Evolutionary conservation across 2,329 filamentous ascomycete species (phyloP), one percentile per base, ranked within the genome.

Genomic region (Didymella pinodella): DNA sequence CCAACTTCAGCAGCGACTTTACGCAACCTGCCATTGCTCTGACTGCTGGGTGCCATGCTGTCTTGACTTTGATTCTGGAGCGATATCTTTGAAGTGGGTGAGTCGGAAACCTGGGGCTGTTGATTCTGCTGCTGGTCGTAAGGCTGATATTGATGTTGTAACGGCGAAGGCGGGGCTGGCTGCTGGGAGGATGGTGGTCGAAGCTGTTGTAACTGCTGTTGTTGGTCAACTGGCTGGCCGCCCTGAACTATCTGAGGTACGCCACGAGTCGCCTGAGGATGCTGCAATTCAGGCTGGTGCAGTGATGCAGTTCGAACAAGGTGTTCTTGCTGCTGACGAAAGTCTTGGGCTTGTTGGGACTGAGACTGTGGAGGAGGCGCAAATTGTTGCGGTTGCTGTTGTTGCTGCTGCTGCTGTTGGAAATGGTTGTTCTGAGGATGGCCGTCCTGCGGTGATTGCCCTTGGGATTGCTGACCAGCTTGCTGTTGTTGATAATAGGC

Each of bases 101-200:
- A 64, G 7, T 77, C 74, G 44, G 62, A 57, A 20, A 57, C 43
- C 22, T 71, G 72, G 10, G 64, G 57, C 18, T 66, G 68, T 43
- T 72, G 70, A 45, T 58, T 61, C 51, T 72, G 69, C 59, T 73
- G 72, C 48, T 61, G 50, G 54, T 76, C 73, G 72, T 75, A 75
- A 34, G 69, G 54, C 57, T 75, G 73, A 45, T 75, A 75, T 18
- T 63, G 68, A 40, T 62, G 66, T 61, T 77, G 75, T 48, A 75
- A 63, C 41, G 75, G 75, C 20, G 75, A 76, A 28, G 74, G 73
- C 50, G 74, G 73, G 51, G 70, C 70, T 62, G 74, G 67, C 53
- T 74, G 68, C 34, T 75, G 73, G 31, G 74, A 73, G 38, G 74
- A 75, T 16, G 73, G 70, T 26, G 74, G 72, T 22, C 72, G 69